A percentile compares a stretch with the other conserved stretches of the same genome.
Evolutionary conservation across 768 basidiomycete genomes (phyloP).

Genomic region (Pleurotus ostreatus): DNA sequence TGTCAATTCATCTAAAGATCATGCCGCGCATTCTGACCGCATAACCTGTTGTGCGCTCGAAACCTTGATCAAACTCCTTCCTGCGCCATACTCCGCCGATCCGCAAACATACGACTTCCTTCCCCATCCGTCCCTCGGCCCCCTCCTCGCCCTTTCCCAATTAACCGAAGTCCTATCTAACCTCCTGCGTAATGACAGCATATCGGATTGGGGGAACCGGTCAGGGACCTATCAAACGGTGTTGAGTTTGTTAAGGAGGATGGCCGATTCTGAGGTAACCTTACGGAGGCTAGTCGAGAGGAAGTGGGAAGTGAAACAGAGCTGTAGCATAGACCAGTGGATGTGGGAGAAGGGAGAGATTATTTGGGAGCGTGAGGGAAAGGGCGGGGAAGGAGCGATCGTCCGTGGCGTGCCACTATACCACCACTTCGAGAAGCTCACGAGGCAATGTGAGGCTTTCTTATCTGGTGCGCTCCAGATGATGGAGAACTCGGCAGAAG

Average conservation of each 20-base stretch:
- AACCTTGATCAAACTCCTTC: constrained; percentile 37
- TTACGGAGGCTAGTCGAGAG: constrained; percentile 38
- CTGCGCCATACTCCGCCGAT: constrained; percentile 39
- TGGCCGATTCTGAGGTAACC: constrained; percentile 50
- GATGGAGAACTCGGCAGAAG: constrained; percentile 27
- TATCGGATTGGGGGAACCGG: constrained; percentile 48
- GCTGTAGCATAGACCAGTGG: constrained; percentile 42
- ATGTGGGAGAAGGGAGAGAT: constrained; percentile 43
- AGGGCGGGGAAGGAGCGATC: constrained; percentile 20
- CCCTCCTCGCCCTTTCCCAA: constrained; percentile 39
- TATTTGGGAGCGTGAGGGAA: constrained; percentile 29
- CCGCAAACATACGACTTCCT: constrained; percentile 44
- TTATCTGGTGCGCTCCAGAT: constrained; percentile 39
- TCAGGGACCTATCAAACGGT: constrained; percentile 44
- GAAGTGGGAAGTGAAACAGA: constrained; percentile 33
- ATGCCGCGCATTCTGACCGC: constrained; percentile 34
- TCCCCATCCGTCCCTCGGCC: constrained; percentile 40
- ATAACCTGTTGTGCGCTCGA: constrained; percentile 32
- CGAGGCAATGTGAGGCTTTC: constrained; percentile 48
- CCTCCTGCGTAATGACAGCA: constrained; percentile 53
- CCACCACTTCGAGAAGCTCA: constrained; percentile 49
- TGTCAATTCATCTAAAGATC: constrained; percentile 5
- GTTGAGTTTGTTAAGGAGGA: constrained; percentile 39
- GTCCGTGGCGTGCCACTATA: constrained; percentile 38
- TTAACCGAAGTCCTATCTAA: constrained; percentile 39